phyloP scores from a whole-genome alignment of 768 basidiomycete genomes.

The Amanita thiersii region DNA sequence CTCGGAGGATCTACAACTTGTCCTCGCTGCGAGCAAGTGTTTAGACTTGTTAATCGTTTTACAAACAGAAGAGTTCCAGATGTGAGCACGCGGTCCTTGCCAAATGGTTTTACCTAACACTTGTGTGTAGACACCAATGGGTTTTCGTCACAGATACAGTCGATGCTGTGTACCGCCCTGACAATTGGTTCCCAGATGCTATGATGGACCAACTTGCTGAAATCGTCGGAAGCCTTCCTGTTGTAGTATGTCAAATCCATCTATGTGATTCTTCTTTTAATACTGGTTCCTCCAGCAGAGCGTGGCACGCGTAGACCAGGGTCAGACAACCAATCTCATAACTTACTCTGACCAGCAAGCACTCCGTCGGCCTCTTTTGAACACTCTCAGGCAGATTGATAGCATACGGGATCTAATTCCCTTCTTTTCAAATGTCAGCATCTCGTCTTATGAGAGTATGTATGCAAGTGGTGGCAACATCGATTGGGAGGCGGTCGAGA shows the following conservation, averaged over 20 bases:
- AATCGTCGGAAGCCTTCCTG: conserved; percentile 63
- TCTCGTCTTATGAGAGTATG: conserved; percentile 83
- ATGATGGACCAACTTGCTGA: conserved; percentile 90
- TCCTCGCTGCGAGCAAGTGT: conserved; percentile 90
- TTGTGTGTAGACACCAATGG: conserved; percentile 78
- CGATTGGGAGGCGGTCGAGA: conserved; percentile 89
- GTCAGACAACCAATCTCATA: conserved; percentile 10
- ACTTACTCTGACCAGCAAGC: conserved; percentile 29
- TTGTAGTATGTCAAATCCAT: conserved; percentile 21
- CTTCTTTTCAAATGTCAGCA: conserved; percentile 88
- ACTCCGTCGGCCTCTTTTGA: conserved; percentile 71
- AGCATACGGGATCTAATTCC: conserved; percentile 81
- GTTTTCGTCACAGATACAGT: conserved; percentile 97
- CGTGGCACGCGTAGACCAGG: conserved; percentile 1
- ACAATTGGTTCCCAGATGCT: conserved; percentile 76
- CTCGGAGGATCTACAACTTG: conserved; percentile 75
- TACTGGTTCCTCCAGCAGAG: conserved; percentile 13
- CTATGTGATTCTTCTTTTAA: not conserved
- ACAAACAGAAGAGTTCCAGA: conserved; percentile 97
- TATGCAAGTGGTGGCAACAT: conserved; percentile 76
- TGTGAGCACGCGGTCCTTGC: conserved; percentile 39
- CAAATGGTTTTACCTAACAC: not conserved
- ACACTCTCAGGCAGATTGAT: conserved; percentile 61
- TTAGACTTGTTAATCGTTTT: conserved; percentile 87
- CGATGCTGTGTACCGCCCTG: conserved; percentile 85